Base-by-base conservation (phyloP, 495 filamentous ascomycete genomes). In the Aspergillus bertholletiae region DNA sequence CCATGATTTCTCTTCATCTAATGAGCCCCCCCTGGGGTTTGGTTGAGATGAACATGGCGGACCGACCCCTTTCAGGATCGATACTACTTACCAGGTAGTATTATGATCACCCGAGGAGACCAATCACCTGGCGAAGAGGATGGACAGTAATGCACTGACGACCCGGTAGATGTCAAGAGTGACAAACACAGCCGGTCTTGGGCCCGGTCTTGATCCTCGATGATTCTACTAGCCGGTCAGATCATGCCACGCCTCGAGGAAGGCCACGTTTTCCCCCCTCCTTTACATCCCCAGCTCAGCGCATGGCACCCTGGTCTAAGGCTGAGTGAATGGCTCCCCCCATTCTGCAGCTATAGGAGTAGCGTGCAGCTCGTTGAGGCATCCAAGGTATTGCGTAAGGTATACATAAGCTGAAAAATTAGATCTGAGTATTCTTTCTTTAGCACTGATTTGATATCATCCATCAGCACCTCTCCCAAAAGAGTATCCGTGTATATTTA, bases 241-340 rank as follows among this genome's bases (percentile, higher is more conserved):
- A 49, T 49, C 46, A 53, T 26, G 24, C 50, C 50, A 53, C 41
- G 28, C 37, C 18, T 40, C 6, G 20, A 5, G 37, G n/a, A 40
- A 30, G 46, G 46, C 45, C 45, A 49, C 46, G n/a, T 53, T 53
- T 49, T 49, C 1, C 20, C 17, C 17, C 46, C 45, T 24, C 45
- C 26, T n/a, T n/a, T n/a, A n/a, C 32, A 17, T 28, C 44, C 18
- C 44, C 13, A 6, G 37, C 20, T 40, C n/a, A 55, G 24, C 52
- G 52, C 53, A 55, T 55, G 45, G 35, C 53, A 55, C 45, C 45
- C 35, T 26, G 47, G 45, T 22, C 23, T 30, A 49, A 39, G 45
- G 52, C 46, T 22, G 32, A 34, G 3, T 18, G 18, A 20, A 28
- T 28, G 26, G 9, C n/a, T 34, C 34, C 7, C 27, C 46, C 15